Evolutionary conservation across 306 rosid species (phyloP), one percentile per base, ranked within the genome.

Genomic region (Glycine latifolia): DNA sequence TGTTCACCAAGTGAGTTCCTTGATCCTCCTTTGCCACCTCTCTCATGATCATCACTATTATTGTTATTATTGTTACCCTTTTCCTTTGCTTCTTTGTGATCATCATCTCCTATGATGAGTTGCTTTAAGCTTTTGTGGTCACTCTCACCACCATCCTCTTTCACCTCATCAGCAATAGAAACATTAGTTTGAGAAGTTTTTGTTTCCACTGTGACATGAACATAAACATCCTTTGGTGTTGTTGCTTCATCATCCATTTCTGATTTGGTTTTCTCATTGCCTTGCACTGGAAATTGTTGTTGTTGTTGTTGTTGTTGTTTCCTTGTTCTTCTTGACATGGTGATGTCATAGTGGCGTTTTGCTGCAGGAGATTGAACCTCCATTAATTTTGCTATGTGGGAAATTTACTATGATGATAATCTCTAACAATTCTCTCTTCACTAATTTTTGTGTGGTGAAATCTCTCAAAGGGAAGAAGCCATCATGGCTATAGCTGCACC

Each of bases 311-410:
- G 41, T 20, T 67, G 46, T 3, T 70, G 58, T 20, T 86, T 94
- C 87, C 98, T 89, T 17, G 98, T 94, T 87, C 98, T 92, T 83
- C 79, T 89, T 48, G 98, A 94, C 98, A 89, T 92, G 67, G 88
- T 88, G 68, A 94, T 90, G 74, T 92, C 98, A 53, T 85, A 94
- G 50, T 68, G 89, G 77, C 54, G 97, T 77, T 86, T 90, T 80
- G 50, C 66, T 53, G 81, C 16, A 14, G 84, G 80, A 60, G 86
- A 75, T 41, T 83, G 83, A 35, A 89, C 82, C 47, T 84, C 97
- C 98, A 93, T 92, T 73, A n/a, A n/a, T 76, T 76, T 78, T 37
- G 11, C 31, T 15, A 6, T 52, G 31, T 50, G 31, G 31, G 31
- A 26, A 26, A 26, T 26, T 26, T 26, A 26, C 31, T 26, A 26